A percentile compares a stretch with the other conserved stretches of the same genome.
phyloP scores from a whole-genome alignment of 1,284 basidiomycete genomes.

The Malassezia obtusa region DNA sequence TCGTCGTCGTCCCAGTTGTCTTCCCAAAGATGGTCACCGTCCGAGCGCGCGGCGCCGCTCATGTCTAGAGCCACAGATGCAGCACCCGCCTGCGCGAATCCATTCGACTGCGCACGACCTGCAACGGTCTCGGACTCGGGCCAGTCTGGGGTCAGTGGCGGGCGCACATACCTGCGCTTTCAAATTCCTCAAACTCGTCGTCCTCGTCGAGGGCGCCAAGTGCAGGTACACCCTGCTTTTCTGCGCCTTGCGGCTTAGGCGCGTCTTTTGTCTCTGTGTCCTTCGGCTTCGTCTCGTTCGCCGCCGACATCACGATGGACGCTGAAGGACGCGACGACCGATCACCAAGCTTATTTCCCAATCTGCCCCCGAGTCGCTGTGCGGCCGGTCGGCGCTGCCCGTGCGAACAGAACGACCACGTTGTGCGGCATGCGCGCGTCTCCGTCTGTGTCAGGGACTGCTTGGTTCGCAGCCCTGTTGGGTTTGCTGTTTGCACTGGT shows the following conservation, averaged over 20 bases:
- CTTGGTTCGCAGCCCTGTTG: not conserved
- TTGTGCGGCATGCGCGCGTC: not conserved
- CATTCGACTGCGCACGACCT: not conserved
- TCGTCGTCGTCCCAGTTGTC: conserved; percentile 99
- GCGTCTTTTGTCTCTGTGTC: not conserved
- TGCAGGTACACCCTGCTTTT: conserved; percentile 22
- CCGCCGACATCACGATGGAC: not conserved
- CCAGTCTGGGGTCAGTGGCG: conserved; percentile 4
- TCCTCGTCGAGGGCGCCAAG: conserved; percentile 46
- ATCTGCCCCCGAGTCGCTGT: not conserved
- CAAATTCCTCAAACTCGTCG: conserved; percentile 48
- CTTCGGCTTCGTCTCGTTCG: conserved; percentile 1
- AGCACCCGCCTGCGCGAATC: not conserved
- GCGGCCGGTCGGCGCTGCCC: not conserved
- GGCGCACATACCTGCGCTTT: conserved; percentile 33
- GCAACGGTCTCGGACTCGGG: conserved; percentile 56
- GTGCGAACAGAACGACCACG: conserved; percentile 1
- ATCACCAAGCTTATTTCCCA: conserved; percentile 4
- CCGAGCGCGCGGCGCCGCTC: conserved; percentile 17
- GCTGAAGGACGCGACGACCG: not conserved
- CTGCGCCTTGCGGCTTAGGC: not conserved
- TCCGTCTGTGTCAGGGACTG: not conserved
- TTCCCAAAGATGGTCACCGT: conserved; percentile 71
- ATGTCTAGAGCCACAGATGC: conserved; percentile 15
- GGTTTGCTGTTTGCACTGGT: not conserved